Evolutionary conservation across 495 filamentous ascomycete genomes (phyloP).

Genomic region (Glutinoglossum americanum): DNA sequence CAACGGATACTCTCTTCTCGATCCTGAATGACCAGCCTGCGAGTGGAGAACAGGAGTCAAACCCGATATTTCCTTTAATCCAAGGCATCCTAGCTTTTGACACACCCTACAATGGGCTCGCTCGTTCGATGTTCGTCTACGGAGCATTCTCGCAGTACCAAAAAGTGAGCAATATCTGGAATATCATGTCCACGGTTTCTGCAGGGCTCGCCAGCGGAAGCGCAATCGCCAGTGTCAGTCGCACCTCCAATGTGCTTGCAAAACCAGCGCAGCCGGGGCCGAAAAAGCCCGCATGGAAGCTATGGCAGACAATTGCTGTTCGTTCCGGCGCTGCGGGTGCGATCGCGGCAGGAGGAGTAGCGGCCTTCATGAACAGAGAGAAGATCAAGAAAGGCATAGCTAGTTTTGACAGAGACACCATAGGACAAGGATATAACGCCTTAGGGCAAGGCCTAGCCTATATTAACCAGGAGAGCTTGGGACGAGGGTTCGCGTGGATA

Average conservation of each 20-base stretch:
- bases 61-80: slow-evolving; percentile 27
- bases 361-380: slow-evolving; percentile 21
- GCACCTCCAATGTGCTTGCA: slow-evolving; percentile 6
- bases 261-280: slow-evolving; percentile 11
- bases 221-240: slow-evolving; percentile 8
- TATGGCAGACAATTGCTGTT: slow-evolving; percentile 64
- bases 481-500: slow-evolving; percentile 52
- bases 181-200: slow-evolving; percentile 40
- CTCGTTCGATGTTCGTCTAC: slow-evolving; percentile 71
- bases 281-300: background rate
- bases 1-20: slow-evolving; percentile 63
- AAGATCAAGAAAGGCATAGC: too few species aligned
- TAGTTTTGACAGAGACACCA: too few species aligned
- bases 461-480: slow-evolving; percentile 57
- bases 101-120: slow-evolving; percentile 81
- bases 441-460: slow-evolving; percentile 21
- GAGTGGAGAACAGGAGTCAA: slow-evolving; percentile 23
- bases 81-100: slow-evolving; percentile 86
- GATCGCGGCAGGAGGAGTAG: slow-evolving; percentile 63
- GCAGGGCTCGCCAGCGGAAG: slow-evolving; percentile 33
- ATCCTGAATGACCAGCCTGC: slow-evolving; percentile 35
- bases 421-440: too few species aligned
- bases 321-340: slow-evolving; percentile 62
- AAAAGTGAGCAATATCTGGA: slow-evolving; percentile 43
- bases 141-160: slow-evolving; percentile 69